Evolutionary conservation across 192 early-diverging fungal species (phyloP), one percentile per base, ranked within the genome.

Genomic region (Backusella psychrophila): DNA sequence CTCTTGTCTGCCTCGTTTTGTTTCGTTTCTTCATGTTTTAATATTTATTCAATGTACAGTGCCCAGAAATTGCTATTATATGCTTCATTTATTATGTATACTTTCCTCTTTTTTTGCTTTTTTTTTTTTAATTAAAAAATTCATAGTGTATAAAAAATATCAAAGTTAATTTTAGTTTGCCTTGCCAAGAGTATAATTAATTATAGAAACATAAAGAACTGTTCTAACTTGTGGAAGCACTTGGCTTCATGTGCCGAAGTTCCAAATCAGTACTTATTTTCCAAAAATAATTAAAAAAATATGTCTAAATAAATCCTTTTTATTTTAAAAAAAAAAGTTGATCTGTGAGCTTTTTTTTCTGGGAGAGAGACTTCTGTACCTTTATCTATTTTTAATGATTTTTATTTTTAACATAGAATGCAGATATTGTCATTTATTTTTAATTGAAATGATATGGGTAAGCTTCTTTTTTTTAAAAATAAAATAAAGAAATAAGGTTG

Each of bases 21-120:
- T 69, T 38, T 39, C n/a, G 23, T n/a, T 68, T 33, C 33, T 38
- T 41, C 35, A 38, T 23, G 38, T 39, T 39, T 38, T 21, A 41
- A 69, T 69, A 69, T 69, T 63, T 63, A 63, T 63, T 29, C 56
- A 63, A 63, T 63, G 56, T 63, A 63, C 56, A 63, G 56, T 29
- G 21, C 12, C 12, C 56, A 63, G 23, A 63, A 63, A 63, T 63
- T 14, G 21, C 26, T 63, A 11, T 63, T 63, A 26, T 63, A 63
- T 63, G 56, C 56, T 63, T 29, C 56, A 49, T 49, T 49, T 41
- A 44, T 38, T 39, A 69, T 39, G 35, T 21, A 39, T 69, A 69
- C 38, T 69, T 38, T 11, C 19, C 31, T 67, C 5, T 66, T 66
- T 66, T 26, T 26, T 33, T 33, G 5, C 35, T 15, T 6, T 35